Evolutionary conservation across 2,329 filamentous ascomycete species (phyloP), one percentile per base, ranked within the genome.

Genomic region (Verruconis gallopava): DNA sequence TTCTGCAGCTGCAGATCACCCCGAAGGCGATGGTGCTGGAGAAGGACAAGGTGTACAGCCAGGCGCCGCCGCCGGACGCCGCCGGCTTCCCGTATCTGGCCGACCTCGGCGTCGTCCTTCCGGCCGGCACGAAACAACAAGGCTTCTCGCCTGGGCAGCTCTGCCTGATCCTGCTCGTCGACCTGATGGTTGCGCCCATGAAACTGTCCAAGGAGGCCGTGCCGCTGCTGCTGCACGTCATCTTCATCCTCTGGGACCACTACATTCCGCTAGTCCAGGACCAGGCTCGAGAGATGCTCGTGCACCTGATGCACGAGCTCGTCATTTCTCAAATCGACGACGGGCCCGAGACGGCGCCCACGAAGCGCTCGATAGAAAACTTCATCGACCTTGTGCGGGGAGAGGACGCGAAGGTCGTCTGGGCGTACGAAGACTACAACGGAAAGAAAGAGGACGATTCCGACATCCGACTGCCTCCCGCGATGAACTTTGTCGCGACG

Each of bases 1-100:
- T 95, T 51, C 70, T 98, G 42, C 67, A 96, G 20, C 72, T 93
- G 61, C 86, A 95, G 49, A 86, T 98, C 47, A 84, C 77, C 0
- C 89, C 93, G 1, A 93, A 91, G 58, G 83, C 86, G n/a, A 96
- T 98, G 89, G 86, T 95, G 6, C 85, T 86, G 50, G 83, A 93
- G 55, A 93, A 89, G 59, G 38, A 48, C 19, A 48, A 49, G 38
- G 32, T 39, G 2, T 39, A 48, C 56, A 60, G 40, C 51, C 57
- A 21, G 51, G 51, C 22, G 54, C 75, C 81, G 37, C 71, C 76
- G 1, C 84, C 85, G 2, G 88, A 95, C 54, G 73, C 79, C 41
- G 71, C 69, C 45, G 72, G 73, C 40, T 66, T 96, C 25, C 91
- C 91, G 0, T 96, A 98, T 57, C 82, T 93, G 51, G 89, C 89